These are phyloP conservation scores for Zygosaccharomyces kombuchaensis DNA, from an alignment of 805 yeast genomes.

Conservation along the genomic window DNA sequence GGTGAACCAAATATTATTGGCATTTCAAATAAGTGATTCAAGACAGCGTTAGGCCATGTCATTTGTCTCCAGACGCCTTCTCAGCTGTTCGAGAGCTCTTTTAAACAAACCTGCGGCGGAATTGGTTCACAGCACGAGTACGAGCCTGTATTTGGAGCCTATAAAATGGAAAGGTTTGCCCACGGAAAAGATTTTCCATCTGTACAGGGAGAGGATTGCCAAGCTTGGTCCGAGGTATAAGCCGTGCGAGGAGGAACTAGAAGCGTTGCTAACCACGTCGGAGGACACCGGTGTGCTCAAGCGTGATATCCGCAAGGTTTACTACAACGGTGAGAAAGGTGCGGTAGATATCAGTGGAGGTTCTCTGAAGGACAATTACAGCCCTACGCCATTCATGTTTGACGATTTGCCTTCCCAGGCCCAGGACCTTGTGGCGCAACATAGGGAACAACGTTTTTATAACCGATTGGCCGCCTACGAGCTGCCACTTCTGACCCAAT, in stretches of 20 bases:
- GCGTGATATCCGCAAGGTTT: conserved; percentile 35
- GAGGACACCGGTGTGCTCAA: conserved; percentile 39
- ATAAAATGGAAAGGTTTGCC: conserved; percentile 68
- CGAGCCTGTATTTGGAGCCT: conserved; percentile 51
- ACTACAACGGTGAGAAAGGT: conserved; percentile 41
- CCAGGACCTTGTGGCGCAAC: conserved; percentile 64
- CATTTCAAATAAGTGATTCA: not conserved
- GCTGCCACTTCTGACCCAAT: conserved; percentile 76
- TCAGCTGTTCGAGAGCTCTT: not conserved
- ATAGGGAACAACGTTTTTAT: conserved; percentile 69
- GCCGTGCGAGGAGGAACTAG: conserved; percentile 49
- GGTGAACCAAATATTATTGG: too few species aligned
- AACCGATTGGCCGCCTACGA: conserved; percentile 88
- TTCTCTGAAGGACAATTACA: conserved; percentile 38
- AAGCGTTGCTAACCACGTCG: conserved; percentile 50
- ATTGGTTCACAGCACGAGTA: not conserved
- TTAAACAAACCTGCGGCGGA: conserved; percentile 3
- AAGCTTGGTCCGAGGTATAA: conserved; percentile 49
- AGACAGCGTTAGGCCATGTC: not conserved
- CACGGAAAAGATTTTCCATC: conserved; percentile 54
- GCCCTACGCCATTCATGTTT: conserved; percentile 44
- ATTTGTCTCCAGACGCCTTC: not conserved
- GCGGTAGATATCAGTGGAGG: conserved; percentile 40
- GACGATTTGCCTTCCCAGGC: conserved; percentile 69
- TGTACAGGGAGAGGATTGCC: conserved; percentile 56